Base-by-base conservation (phyloP, 352 stramenopile genomes). In the Globisporangium spiculum region DNA sequence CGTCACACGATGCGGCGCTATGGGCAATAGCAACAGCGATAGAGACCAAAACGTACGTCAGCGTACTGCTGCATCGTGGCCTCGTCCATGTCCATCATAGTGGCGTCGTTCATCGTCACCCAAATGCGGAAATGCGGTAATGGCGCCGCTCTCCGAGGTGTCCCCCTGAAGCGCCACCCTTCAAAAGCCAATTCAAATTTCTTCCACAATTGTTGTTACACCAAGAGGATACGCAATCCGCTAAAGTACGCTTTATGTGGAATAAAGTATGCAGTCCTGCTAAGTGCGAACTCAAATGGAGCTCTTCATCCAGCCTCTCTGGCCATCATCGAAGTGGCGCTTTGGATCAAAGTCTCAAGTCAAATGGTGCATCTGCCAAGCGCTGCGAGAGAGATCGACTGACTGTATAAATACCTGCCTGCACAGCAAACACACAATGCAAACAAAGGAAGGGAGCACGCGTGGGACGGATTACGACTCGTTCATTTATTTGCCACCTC, bases 41-140 rank as follows among this genome's bases (percentile, higher is more conserved):
- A n/a, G 4, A 18, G 34, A 30, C 30, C 55, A 8, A 27, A 27
- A 71, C 75, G 44, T 83, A 93, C 86, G 70, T 93, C 73, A 0
- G 78, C 79, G 58, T 92, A 94, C 62, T 92, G 77, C 83, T 90
- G 82, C 74, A 93, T 84, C 32, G 77, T 68, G 18, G 71, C 81
- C 27, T 88, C 77, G 41, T 88, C 77, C 76, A 90, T 90, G n/a
- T 71, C 58, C 9, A 56, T 50, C 41, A 67, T 8, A 4, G 32
- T 5, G 30, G 27, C 56, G 32, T 32, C 56, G 56, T 50, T 32
- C 32, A 26, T 50, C 56, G 27, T 61, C 30, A 27, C 4, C 34
- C 54, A 16, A 18, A 61, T 30, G 36, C 55, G 16, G 41, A 22
- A 50, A 50, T 50, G 41, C 18, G 16, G 41, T 5, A 50, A 22